Conservation (phyloP, 2,329 filamentous ascomycete species). For the Daldinia eschscholtzii region DNA sequence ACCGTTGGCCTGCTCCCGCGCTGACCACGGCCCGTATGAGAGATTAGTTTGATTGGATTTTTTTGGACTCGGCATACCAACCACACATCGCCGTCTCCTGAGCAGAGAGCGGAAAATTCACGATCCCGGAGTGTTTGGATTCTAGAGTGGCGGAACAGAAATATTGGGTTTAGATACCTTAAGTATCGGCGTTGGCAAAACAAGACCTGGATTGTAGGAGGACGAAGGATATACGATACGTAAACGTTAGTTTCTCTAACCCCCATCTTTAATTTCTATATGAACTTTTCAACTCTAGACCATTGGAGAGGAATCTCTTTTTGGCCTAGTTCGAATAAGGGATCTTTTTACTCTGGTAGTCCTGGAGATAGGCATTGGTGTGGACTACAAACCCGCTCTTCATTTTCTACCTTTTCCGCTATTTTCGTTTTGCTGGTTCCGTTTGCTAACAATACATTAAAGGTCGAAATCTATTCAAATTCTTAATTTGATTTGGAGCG, state of each 20-base stretch:
- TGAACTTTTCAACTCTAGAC: not conserved
- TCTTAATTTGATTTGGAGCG: not conserved
- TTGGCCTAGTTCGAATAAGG: not conserved
- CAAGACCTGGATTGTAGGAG: constrained; percentile 9
- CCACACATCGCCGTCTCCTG: constrained; percentile 8
- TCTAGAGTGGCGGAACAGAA: not conserved
- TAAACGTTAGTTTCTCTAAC: constrained; percentile 23
- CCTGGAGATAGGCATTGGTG: not conserved
- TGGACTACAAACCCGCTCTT: constrained; percentile 2
- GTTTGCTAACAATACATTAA: constrained; percentile 13
- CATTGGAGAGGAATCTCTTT: not conserved
- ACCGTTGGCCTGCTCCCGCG: constrained; percentile 2
- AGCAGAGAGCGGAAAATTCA: constrained; percentile 1
- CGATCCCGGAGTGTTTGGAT: not conserved
- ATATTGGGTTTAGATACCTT: not conserved
- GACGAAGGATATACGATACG: constrained; percentile 11
- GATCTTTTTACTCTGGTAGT: not conserved
- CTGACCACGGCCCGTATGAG: constrained; percentile 18
- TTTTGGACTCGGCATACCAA: constrained; percentile 9
- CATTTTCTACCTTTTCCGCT: not conserved
- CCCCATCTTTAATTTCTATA: not conserved
- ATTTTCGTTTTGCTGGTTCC: not conserved
- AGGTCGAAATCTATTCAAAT: not conserved
- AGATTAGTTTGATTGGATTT: constrained; percentile 17
- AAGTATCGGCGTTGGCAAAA: constrained; percentile 4